Evolutionary conservation across 2,329 filamentous ascomycete species (phyloP).

Genomic region (Talaromyces sp.): DNA sequence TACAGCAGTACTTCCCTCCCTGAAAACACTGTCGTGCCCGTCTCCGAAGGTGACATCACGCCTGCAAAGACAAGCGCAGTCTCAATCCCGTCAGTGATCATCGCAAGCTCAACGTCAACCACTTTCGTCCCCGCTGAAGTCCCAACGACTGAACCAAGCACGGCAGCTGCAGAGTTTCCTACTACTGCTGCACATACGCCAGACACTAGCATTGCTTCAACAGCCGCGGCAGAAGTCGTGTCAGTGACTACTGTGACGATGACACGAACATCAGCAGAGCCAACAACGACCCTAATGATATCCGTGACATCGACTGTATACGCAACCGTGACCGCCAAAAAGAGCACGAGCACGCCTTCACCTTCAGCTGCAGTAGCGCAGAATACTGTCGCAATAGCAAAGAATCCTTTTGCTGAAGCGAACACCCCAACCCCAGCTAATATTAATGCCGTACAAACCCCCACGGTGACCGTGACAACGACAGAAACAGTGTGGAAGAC

Average conservation of each 20-base stretch:
- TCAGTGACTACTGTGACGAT: background rate
- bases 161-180: too few species aligned
- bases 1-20: background rate
- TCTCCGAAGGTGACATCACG: background rate
- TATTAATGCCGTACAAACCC: background rate
- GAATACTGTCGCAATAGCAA: background rate
- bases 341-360: background rate
- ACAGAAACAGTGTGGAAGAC: background rate
- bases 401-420: background rate
- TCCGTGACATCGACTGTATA: background rate
- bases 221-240: background rate
- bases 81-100: background rate
- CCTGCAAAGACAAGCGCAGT: background rate
- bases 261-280: background rate
- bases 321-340: background rate
- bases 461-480: background rate
- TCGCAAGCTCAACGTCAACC: slow-evolving; percentile 1
- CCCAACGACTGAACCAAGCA: too few species aligned
- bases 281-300: background rate
- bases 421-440: background rate
- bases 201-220: background rate
- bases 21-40: background rate
- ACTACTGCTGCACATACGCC: background rate
- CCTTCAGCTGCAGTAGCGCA: background rate
- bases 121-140: background rate